Base-by-base conservation (phyloP, 768 basidiomycete species). In the Strobilomyces confusus region DNA sequence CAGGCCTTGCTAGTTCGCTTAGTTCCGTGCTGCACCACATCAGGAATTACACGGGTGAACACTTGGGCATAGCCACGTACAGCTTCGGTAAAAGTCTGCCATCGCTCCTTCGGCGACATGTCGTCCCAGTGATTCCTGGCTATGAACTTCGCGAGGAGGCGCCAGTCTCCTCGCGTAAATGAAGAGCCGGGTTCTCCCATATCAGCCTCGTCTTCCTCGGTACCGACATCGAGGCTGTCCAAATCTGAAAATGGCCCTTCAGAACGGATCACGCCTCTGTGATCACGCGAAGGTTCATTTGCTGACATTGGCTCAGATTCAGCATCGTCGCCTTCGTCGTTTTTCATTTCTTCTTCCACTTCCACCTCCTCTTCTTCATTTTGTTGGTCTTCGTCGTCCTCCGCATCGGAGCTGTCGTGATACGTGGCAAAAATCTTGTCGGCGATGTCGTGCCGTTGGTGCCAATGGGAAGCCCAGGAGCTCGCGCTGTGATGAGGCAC, bases 401-500 rank as follows among this genome's bases (percentile, higher is more conserved):
- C 51, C 7, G 73, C 71, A 19, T 77, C 57, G 14, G 48, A 61
- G 22, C 36, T 55, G 13, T 36, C 33, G n/a, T 47, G 80, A 43
- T 70, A 69, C 1, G 68, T 56, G 3, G 69, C 64, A 19, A 84
- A 61, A 25, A 85, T 83, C 60, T 84, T 83, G 60, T 86, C 86
- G 1, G 83, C 83, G 25, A 86, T 63, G 58, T 86, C 84, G 52
- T 86, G 82, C 50, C 81, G 75, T 49, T 76, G 76, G 7, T 77
- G 78, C 86, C 86, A 88, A 60, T 84, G 79, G n/a, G 81, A 79
- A 22, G 72, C 71, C 86, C 86, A 88, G 1, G 85, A 87, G 30
- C 68, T 69, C n/a, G 72, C 60, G 36, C 70, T 78, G 60, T 88
- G 86, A 66, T 87, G 83, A 32, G 85, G 83, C n/a, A 76, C 82